Conservation (phyloP, 192 early-diverging fungal genomes). For the Chytriomyces sp. region DNA sequence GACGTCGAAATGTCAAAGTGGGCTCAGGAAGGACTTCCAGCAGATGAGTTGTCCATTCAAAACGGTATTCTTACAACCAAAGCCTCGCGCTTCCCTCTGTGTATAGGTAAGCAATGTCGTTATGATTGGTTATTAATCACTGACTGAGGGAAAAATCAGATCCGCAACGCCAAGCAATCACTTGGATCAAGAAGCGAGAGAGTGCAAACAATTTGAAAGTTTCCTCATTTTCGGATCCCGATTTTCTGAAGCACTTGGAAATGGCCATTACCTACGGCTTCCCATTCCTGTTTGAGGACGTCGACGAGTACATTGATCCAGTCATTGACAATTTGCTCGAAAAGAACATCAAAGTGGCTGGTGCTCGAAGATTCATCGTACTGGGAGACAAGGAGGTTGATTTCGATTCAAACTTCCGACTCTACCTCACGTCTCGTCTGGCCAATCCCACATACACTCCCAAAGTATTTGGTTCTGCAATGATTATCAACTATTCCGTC, state of each 20-base stretch:
- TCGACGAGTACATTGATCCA: slow-evolving; percentile 70
- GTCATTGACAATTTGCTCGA: slow-evolving; percentile 69
- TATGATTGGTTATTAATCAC: not conserved
- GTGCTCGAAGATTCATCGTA: slow-evolving; percentile 60
- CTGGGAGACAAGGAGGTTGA: slow-evolving; percentile 71
- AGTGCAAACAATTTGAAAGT: slow-evolving; percentile 61
- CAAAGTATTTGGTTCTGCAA: slow-evolving; percentile 65
- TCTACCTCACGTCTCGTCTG: slow-evolving; percentile 60
- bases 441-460: slow-evolving; percentile 66
- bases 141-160: slow-evolving; percentile 26
- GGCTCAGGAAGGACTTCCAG: slow-evolving; percentile 65
- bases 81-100: slow-evolving; percentile 65
- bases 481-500: slow-evolving; percentile 70
- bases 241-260: slow-evolving; percentile 68
- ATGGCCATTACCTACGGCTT: slow-evolving; percentile 70
- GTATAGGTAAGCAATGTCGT: slow-evolving; percentile 42
- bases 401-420: slow-evolving; percentile 61
- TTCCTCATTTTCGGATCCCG: slow-evolving; percentile 64
- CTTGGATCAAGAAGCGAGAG: slow-evolving; percentile 67
- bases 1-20: slow-evolving; percentile 66
- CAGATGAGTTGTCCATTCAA: slow-evolving; percentile 67
- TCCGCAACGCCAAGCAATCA: slow-evolving; percentile 66
- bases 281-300: slow-evolving; percentile 68
- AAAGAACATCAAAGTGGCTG: slow-evolving; percentile 60
- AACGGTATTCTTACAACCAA: slow-evolving; percentile 68